Base-by-base conservation (phyloP, 192 early-diverging fungal species). In the Radiomyces spectabilis region DNA sequence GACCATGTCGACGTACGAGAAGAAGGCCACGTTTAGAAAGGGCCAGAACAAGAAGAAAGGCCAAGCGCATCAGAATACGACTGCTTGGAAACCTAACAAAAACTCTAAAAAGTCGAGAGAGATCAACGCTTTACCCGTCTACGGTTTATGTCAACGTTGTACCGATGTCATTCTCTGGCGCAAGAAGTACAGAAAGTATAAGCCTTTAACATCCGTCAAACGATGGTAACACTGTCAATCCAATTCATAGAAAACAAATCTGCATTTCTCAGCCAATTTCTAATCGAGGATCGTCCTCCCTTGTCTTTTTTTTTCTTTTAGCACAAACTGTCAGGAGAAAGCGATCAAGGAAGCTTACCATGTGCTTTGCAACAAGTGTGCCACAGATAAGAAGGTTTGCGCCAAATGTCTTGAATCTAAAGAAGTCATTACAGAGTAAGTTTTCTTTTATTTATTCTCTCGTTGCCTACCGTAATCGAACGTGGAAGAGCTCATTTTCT, bases 151-250 rank as follows among this genome's bases (percentile, higher is more conserved):
- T 61, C 59, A 78, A 43, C 71, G 78, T 38, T 89, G 86, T 69
- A 82, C 79, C 15, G 85, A 89, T 40, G 80, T 88, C 33, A 76
- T 91, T 21, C 57, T 81, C 68, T 90, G 84, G 85, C 76, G 88
- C 46, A 95, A 99, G 68, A 86, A 90, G 69, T 93, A 90, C 77
- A 85, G 85, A 65, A 93, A 97, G 72, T 99, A 99, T 76, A 99
- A 97, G 79, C 91, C 93, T 31, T 79, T 99, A 61, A 93, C 92
- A 19, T 77, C 76, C 21, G 79, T 87, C 49, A 94, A 93, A 69
- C 92, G 86, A 59, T 99, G 89, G 87, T 88, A 67, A 65, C 61
- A 29, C 30, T 8, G 18, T 41, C 45, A 9, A 22, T 54, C 38
- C 18, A 68, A 49, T 66, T 66, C 26, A 7, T 30, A 13, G 24